Evolutionary conservation across 208 protist species (phyloP), one percentile per base, ranked within the genome.

Genomic region (Leishmania turanica): DNA sequence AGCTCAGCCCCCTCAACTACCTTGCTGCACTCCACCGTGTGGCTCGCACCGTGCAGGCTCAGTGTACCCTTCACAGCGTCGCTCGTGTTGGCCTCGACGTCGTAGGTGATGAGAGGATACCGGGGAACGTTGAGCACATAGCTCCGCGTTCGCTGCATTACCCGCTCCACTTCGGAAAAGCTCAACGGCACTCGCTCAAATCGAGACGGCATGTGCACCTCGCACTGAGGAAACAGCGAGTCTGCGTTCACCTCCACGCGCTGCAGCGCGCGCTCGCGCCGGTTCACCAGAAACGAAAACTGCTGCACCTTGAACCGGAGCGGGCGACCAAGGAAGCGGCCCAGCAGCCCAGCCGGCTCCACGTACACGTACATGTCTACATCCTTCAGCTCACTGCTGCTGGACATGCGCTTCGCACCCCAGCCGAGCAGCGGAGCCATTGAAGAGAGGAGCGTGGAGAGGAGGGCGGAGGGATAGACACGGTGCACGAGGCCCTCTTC

Each of bases 291-390:
- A 66, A 89, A 95, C 19, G 88, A 77, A 77, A 97, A 97, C 71
- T 84, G 70, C 60, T 90, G 80, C 34, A 95, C 92, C 34, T 82
- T 86, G 60, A 97, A 89, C 69, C 92, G 92, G 47, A 97, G 82
- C 1, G 91, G 78, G 45, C 95, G 95, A 51, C 95, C 95, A 47
- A 97, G 80, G 51, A 90, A 85, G 53, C 89, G 83, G 37, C 95
- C 95, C 1, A 97, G 66, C 37, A 96, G 77, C 11, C 95, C 95
- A 1, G 86, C 87, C 7, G 95, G 93, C 24, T 84, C 56, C 34
- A 93, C 92, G 86, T 96, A 96, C 24, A 97, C 93, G 76, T 91
- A 93, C 93, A 97, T 96, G 75, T 94, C 85, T 17, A 97, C 88
- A 34, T 91, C 87, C 17, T 81, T 73, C 66, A 97, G 84, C 84